Percentiles rank a stretch among this genome's conserved stretches.
Evolutionary conservation across 2,329 filamentous ascomycete genomes (phyloP).

Genomic region (Monilinia laxa): DNA sequence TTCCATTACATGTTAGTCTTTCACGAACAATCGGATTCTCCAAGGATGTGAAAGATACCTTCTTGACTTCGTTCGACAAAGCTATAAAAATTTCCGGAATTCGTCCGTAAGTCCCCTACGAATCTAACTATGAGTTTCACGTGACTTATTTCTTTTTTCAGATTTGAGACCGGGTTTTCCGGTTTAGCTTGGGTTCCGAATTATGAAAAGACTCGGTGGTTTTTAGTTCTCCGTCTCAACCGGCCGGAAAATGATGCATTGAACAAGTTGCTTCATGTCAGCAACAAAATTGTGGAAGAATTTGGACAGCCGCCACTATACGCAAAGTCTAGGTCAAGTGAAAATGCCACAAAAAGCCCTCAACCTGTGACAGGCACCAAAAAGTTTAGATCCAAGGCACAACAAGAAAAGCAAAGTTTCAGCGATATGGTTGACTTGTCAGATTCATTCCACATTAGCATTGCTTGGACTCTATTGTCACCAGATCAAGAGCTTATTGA

Average conservation of each 20-base stretch:
- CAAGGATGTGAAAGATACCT: conserved; percentile 69
- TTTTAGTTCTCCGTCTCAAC: conserved; percentile 71
- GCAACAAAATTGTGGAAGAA: conserved; percentile 60
- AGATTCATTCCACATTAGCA: conserved; percentile 78
- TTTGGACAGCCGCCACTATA: conserved; percentile 75
- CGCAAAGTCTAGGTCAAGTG: conserved; percentile 28
- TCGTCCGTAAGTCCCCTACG: conserved; percentile 44
- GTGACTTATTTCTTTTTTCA: conserved; percentile 24
- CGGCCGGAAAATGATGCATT: conserved; percentile 53
- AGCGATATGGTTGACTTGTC: conserved; percentile 45
- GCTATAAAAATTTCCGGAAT: conserved; percentile 46
- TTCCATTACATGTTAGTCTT: conserved; percentile 87
- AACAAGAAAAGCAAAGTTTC: conserved; percentile 21
- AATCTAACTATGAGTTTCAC: neutral
- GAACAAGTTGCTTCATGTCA: conserved; percentile 60
- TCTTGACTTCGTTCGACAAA: conserved; percentile 56
- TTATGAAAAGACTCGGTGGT: conserved; percentile 69
- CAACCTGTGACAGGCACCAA: neutral
- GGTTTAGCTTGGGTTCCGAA: conserved; percentile 65
- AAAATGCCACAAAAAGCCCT: neutral
- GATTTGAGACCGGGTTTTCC: conserved; percentile 42
- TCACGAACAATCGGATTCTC: conserved; percentile 76
- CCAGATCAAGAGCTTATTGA: conserved; percentile 48
- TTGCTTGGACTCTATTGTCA: conserved; percentile 74
- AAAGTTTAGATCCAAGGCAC: conserved; percentile 14